Percentiles rank a stretch among this genome's conserved stretches.
Conservation (phyloP, 768 basidiomycete genomes). For the Roridomyces roridus region DNA sequence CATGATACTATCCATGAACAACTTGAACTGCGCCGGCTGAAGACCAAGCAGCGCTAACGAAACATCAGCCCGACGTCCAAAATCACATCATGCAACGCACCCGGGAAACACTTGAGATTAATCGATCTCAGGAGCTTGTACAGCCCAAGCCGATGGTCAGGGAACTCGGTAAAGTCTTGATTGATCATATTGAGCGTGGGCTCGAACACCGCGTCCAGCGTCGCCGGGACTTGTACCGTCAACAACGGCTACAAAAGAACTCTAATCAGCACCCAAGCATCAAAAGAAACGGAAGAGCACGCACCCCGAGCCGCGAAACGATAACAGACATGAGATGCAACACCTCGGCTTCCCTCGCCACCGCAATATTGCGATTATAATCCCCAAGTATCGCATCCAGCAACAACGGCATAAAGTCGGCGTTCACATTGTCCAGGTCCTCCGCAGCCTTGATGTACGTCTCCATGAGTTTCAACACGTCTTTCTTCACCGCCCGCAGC, state of each 20-base stretch:
- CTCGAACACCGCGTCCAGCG: conserved; percentile 96
- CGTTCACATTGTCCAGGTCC: conserved; percentile 91
- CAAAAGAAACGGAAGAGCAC: conserved; percentile 35
- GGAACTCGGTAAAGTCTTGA: conserved; percentile 97
- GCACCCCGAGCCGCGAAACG: conserved; percentile 83
- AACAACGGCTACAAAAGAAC: conserved; percentile 66
- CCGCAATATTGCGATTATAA: conserved; percentile 92
- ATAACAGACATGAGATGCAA: conserved; percentile 97
- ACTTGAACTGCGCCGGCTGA: conserved; percentile 90
- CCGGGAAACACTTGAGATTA: conserved; percentile 94
- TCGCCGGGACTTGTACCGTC: conserved; percentile 92
- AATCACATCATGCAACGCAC: conserved; percentile 46
- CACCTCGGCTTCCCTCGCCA: conserved; percentile 95
- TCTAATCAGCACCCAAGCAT: conserved; percentile 12
- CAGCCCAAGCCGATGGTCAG: conserved; percentile 96
- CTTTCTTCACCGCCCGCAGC: conserved; percentile 96
- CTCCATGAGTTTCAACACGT: conserved; percentile 95
- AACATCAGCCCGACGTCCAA: conserved; percentile 9
- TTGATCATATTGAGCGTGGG: conserved; percentile 98
- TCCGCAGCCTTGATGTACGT: conserved; percentile 97
- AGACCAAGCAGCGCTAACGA: conserved; percentile 77
- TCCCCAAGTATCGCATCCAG: conserved; percentile 96
- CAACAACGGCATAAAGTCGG: conserved; percentile 92
- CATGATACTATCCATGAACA: conserved; percentile 97
- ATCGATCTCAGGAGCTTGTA: conserved; percentile 94